Conservation (phyloP, 2,329 filamentous ascomycete genomes). For the Botrytis aclada region DNA sequence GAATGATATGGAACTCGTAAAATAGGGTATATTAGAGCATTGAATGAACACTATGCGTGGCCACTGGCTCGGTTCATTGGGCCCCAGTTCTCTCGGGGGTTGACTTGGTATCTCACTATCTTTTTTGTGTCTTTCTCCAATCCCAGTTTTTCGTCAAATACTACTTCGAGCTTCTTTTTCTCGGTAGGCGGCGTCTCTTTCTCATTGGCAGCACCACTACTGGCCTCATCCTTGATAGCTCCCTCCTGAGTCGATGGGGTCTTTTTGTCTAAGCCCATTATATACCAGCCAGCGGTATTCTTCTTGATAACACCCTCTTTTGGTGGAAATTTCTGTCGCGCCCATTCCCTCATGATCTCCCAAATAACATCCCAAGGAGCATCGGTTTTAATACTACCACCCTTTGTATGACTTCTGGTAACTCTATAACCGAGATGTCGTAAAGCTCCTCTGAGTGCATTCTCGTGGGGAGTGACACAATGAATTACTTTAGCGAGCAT, state of each 20-base stretch:
- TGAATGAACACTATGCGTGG: neutral
- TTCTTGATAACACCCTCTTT: slow-evolving; percentile 69
- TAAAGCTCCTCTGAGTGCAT: slow-evolving; percentile 77
- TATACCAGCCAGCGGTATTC: slow-evolving; percentile 66
- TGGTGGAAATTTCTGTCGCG: slow-evolving; percentile 73
- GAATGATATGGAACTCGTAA: neutral
- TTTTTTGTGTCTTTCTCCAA: slow-evolving; percentile 64
- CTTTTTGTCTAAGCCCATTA: slow-evolving; percentile 49
- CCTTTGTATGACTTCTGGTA: slow-evolving; percentile 82
- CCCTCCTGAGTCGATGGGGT: slow-evolving; percentile 24
- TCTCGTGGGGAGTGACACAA: slow-evolving; percentile 74
- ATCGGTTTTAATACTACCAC: slow-evolving; percentile 89
- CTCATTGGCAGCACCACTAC: slow-evolving; percentile 17
- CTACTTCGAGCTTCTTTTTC: slow-evolving; percentile 45
- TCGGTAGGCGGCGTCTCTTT: slow-evolving; percentile 26
- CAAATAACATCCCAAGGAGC: slow-evolving; percentile 88
- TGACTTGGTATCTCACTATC: slow-evolving; percentile 82
- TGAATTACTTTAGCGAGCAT: slow-evolving; percentile 73
- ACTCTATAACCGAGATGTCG: slow-evolving; percentile 76
- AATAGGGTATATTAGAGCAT: neutral
- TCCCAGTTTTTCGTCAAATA: slow-evolving; percentile 79
- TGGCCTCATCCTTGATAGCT: slow-evolving; percentile 19
- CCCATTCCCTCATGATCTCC: slow-evolving; percentile 93
- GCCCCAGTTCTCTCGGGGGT: slow-evolving; percentile 91
- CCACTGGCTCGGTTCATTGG: slow-evolving; percentile 48